Evolutionary conservation across 2,329 filamentous ascomycete genomes (phyloP).

Genomic region (Penicillium sp.): DNA sequence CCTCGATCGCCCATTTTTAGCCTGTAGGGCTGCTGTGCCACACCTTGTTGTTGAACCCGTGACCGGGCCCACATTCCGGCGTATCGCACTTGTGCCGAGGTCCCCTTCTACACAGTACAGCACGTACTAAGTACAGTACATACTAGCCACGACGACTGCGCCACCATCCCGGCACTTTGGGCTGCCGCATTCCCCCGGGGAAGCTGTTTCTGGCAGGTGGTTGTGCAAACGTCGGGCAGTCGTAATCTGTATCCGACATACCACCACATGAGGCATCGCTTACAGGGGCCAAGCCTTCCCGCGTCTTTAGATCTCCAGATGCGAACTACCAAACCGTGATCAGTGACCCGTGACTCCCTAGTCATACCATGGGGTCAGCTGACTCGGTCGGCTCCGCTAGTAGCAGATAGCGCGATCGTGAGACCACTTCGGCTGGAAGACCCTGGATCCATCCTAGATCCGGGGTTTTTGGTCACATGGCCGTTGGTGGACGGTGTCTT

Average conservation of each 20-base stretch:
- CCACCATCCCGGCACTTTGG: not conserved
- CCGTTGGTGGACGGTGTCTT: not conserved
- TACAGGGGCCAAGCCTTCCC: not conserved
- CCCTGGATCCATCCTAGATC: not conserved
- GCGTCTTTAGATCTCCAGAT: not conserved
- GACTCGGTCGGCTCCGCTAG: constrained; percentile 1
- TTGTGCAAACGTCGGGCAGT: not conserved
- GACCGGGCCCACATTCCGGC: not conserved
- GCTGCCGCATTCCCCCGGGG: constrained; percentile 1
- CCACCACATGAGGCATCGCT: not conserved
- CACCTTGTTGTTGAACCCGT: constrained; percentile 12
- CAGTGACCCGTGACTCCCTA: too few species aligned
- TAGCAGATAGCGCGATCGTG: not conserved
- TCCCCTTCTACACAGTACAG: not conserved
- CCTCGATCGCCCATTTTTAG: constrained; percentile 12
- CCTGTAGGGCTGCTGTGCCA: constrained; percentile 26
- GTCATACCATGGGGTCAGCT: not conserved
- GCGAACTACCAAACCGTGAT: too few species aligned
- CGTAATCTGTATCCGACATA: not conserved
- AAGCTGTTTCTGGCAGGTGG: constrained; percentile 1
- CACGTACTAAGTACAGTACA: not conserved
- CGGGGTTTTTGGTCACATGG: not conserved
- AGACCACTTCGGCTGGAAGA: not conserved
- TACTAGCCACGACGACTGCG: constrained; percentile 7
- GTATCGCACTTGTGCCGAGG: not conserved